phyloP scores from a whole-genome alignment of 768 basidiomycete genomes.

The Pleurotus sapidus region DNA sequence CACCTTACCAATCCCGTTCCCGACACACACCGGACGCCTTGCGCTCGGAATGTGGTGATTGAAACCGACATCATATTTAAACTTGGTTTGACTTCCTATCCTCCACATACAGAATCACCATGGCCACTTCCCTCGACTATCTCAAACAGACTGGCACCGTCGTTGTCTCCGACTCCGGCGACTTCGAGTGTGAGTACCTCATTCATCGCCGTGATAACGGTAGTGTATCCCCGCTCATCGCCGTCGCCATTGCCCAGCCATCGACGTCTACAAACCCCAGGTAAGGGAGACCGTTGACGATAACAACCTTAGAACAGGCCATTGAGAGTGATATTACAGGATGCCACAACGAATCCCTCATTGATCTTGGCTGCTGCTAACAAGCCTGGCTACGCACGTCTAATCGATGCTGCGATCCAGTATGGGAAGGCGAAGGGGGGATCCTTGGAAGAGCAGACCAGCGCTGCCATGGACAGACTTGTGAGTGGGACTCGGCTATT shows the following conservation, averaged over 20 bases:
- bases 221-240: constrained; percentile 16
- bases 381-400: constrained; percentile 76
- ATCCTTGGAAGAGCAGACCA: constrained; percentile 68
- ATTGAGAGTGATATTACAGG: constrained; percentile 38
- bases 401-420: constrained; percentile 74
- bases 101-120: constrained; percentile 22
- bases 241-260: constrained; percentile 49
- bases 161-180: constrained; percentile 97
- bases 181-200: constrained; percentile 73
- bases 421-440: constrained; percentile 82
- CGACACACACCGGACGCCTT: too few relatives aligned
- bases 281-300: constrained; percentile 26
- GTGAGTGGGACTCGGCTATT: constrained; percentile 40
- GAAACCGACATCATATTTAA: too few relatives aligned
- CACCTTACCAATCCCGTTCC: too few relatives aligned
- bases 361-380: constrained; percentile 91
- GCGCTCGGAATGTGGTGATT: too few relatives aligned
- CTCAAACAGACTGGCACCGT: constrained; percentile 93
- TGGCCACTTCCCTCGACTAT: constrained; percentile 77
- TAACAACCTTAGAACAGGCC: too few relatives aligned
- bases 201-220: neutral
- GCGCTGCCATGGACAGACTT: constrained; percentile 84
- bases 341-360: constrained; percentile 99
- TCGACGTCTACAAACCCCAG: constrained; percentile 96
- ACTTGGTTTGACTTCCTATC: too few relatives aligned